These are phyloP conservation scores for Multifurca ochricompacta DNA, from an alignment of 768 basidiomycete species.

Conservation along the genomic window DNA sequence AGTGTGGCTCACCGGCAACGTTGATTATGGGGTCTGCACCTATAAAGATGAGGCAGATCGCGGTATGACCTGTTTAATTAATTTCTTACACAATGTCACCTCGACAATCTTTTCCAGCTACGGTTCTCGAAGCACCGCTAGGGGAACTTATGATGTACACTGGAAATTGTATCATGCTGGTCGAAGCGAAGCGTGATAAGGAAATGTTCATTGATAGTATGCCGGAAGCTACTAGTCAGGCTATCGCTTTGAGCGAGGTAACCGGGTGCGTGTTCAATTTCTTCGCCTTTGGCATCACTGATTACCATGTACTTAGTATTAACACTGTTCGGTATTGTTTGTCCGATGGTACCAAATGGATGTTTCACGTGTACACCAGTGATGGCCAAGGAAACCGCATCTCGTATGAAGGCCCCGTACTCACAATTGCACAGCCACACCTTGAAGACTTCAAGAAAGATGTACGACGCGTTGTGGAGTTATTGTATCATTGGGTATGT, in stretches of 20 bases:
- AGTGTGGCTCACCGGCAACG: background rate
- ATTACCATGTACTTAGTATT: no score
- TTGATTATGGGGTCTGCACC: background rate
- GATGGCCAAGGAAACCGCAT: background rate
- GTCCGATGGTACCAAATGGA: no score
- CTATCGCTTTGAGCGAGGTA: background rate
- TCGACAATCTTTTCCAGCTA: background rate
- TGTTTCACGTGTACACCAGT: background rate
- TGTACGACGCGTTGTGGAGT: background rate
- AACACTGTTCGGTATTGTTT: no score
- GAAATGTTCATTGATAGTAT: no score
- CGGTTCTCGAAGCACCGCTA: no score
- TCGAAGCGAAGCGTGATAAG: background rate
- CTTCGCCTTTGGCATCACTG: no score
- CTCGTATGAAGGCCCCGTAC: background rate
- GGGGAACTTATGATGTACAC: no score
- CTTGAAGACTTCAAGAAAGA: background rate
- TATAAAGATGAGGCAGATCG: background rate
- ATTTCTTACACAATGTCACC: background rate
- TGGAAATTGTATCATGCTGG: background rate
- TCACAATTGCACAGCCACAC: background rate
- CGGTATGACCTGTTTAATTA: background rate
- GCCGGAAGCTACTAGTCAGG: no score
- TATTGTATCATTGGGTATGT: background rate
- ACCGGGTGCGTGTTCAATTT: background rate